Evolutionary conservation across 2,329 filamentous ascomycete genomes (phyloP), one percentile per base, ranked within the genome.

Genomic region (Penicillium palitans): DNA sequence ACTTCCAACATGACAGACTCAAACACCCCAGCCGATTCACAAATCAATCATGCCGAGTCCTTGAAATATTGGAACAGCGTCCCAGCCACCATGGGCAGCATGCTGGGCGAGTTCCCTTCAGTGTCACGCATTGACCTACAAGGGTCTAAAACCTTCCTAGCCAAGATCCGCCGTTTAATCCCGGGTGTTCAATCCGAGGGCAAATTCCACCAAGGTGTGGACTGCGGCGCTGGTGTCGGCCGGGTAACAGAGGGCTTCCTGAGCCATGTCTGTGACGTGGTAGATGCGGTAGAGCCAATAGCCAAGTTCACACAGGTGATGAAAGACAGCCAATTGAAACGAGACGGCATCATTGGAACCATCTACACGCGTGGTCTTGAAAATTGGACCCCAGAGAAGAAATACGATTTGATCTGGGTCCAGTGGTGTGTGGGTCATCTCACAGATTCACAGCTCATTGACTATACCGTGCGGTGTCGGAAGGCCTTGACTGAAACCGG

Each of bases 351-450:
- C 42, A 72, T 85, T 1, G 89, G 89, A 1, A 76, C 81, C 24
- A 82, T 96, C 19, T 88, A 85, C 76, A 91, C 89, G 64, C 76
- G 88, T 2, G 90, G 91, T 0, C 77, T 96, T 1, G 88, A 96
- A 73, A 81, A 83, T 29, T 96, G 90, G 90, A 79, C 82, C 0
- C 76, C 73, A 5, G 61, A 62, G 50, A 74, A 74, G 9, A 72
- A 76, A 49, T 97, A 97, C 74, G 89, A 93, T 71, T 74, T 96
- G 46, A 86, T 97, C 60, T 96, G 91, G 90, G 88, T 85, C 52
- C 93, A 97, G 74, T 96, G 93, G 92, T 97, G 92, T 74, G 75
- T 93, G 8, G 89, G 90, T 25, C 89, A 97, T 73, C 78, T 96
- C 55, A 91, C 84, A 0, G 91, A 96, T 70, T 76, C 75, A 8